These are phyloP conservation scores for Stachybotrys elegans DNA, from an alignment of 2,329 filamentous ascomycete species.

Conservation along the genomic window DNA sequence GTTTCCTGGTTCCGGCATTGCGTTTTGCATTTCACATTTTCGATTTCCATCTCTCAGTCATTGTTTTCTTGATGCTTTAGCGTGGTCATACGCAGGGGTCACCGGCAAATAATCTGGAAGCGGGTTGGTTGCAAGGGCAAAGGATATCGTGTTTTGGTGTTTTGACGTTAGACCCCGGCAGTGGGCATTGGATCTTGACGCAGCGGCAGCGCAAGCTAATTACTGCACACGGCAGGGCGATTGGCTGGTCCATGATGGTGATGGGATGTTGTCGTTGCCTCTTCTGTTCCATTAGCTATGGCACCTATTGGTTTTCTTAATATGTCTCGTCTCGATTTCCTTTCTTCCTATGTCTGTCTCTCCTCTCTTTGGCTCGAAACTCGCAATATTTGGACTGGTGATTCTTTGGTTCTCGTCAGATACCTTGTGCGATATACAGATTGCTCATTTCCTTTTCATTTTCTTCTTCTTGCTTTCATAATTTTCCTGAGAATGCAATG, in stretches of 20 bases:
- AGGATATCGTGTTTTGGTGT: slow-evolving; percentile 20
- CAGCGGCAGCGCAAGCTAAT: slow-evolving; percentile 35
- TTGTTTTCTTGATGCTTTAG: slow-evolving; percentile 9
- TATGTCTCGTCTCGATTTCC: slow-evolving; percentile 17
- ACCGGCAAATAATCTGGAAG: slow-evolving; percentile 19
- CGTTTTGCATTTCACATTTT: too few species aligned
- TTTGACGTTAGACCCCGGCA: slow-evolving; percentile 15
- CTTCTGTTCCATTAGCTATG: slow-evolving; percentile 28
- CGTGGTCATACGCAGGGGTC: slow-evolving; percentile 16
- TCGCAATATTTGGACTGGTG: slow-evolving; percentile 13
- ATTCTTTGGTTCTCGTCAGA: slow-evolving; percentile 33
- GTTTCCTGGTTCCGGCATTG: slow-evolving; percentile 14
- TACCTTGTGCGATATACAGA: slow-evolving; percentile 58
- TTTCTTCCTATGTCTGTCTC: slow-evolving; percentile 16
- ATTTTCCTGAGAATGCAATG: too few species aligned
- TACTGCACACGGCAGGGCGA: slow-evolving; percentile 34
- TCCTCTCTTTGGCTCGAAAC: slow-evolving; percentile 16
- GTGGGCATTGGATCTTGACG: slow-evolving; percentile 24
- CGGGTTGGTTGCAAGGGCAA: slow-evolving; percentile 15
- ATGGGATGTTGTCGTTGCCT: slow-evolving; percentile 34
- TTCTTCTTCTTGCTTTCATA: slow-evolving; percentile 25
- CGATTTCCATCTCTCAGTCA: slow-evolving; percentile 13
- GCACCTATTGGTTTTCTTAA: slow-evolving; percentile 8
- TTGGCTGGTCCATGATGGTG: slow-evolving; percentile 49
- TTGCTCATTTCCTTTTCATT: slow-evolving; percentile 23